These are phyloP conservation scores for Grosmannia huntii DNA, from an alignment of 2,329 filamentous ascomycete genomes.

Conservation along the genomic window DNA sequence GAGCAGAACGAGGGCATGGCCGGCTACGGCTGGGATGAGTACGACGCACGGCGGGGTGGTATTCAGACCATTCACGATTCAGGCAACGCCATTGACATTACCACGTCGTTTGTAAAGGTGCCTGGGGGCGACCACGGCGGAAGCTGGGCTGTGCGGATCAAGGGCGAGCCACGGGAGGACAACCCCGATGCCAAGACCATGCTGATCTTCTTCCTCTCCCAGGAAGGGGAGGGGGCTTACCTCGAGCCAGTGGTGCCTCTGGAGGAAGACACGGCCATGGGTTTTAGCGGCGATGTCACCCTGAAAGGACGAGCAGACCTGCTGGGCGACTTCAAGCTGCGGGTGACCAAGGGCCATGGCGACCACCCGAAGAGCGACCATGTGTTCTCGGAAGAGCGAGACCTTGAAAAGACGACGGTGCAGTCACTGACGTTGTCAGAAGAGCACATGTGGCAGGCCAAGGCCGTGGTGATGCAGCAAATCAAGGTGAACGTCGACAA, in stretches of 20 bases:
- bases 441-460: constrained; percentile 72
- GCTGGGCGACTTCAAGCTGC: constrained; percentile 69
- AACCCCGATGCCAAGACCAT: constrained; percentile 61
- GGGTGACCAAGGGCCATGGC: constrained; percentile 58
- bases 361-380: constrained; percentile 52
- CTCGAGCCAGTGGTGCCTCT: constrained; percentile 39
- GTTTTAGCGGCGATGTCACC: constrained; percentile 48
- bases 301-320: constrained; percentile 57
- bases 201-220: constrained; percentile 66
- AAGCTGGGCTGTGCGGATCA: constrained; percentile 83
- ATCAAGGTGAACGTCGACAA: constrained; percentile 36
- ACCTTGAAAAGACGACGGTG: constrained; percentile 64
- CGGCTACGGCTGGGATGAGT: constrained; percentile 97
- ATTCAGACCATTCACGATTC: constrained; percentile 84
- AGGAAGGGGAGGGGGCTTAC: constrained; percentile 58
- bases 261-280: constrained; percentile 16
- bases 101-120: constrained; percentile 86
- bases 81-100: constrained; percentile 78
- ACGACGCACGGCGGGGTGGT: constrained; percentile 78
- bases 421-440: constrained; percentile 54
- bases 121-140: constrained; percentile 76
- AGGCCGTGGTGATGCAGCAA: constrained; percentile 43
- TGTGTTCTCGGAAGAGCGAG: constrained; percentile 52
- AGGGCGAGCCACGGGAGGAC: constrained; percentile 62
- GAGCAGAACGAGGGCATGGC: constrained; percentile 90